Evolutionary conservation across 352 stramenopile species (phyloP).

Genomic region (Globisporangium perplexum): DNA sequence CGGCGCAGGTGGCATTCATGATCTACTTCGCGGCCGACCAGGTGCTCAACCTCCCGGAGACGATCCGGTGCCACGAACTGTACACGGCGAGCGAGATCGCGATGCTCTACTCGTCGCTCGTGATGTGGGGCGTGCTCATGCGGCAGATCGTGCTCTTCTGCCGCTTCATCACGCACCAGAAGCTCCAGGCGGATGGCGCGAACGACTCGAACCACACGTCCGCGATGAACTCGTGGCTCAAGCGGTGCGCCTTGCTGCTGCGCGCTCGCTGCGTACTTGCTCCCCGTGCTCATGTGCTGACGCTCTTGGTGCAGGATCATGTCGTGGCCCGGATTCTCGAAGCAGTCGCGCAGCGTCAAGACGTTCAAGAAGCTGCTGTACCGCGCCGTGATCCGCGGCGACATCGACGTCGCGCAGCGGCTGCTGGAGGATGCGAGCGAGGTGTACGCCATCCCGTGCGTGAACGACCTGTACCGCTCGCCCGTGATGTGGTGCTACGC

Average conservation of each 20-base stretch:
- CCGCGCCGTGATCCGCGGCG: constrained; percentile 43
- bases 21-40: constrained; percentile 47
- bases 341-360: constrained; percentile 24
- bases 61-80: constrained; percentile 34
- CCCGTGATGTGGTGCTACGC: constrained; percentile 58
- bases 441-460: constrained; percentile 26
- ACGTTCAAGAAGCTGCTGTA: constrained; percentile 65
- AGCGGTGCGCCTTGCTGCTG: constrained; percentile 6
- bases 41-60: constrained; percentile 35
- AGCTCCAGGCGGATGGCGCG: constrained; percentile 57
- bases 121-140: constrained; percentile 51
- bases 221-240: constrained; percentile 37
- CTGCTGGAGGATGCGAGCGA: constrained; percentile 28
- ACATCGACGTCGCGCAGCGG: constrained; percentile 32
- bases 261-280: too few species aligned
- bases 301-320: constrained; percentile 28
- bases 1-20: constrained; percentile 46
- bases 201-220: constrained; percentile 71
- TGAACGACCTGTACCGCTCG: constrained; percentile 36
- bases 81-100: constrained; percentile 28
- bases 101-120: constrained; percentile 53
- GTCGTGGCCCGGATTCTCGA: constrained; percentile 20
- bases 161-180: constrained; percentile 68
- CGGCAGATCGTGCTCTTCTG: constrained; percentile 67
- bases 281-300: too few species aligned